Evolutionary conservation across 176 grass and related monocot species (phyloP), one percentile per base, ranked within the genome.

Genomic region (Triticum timopheevii): DNA sequence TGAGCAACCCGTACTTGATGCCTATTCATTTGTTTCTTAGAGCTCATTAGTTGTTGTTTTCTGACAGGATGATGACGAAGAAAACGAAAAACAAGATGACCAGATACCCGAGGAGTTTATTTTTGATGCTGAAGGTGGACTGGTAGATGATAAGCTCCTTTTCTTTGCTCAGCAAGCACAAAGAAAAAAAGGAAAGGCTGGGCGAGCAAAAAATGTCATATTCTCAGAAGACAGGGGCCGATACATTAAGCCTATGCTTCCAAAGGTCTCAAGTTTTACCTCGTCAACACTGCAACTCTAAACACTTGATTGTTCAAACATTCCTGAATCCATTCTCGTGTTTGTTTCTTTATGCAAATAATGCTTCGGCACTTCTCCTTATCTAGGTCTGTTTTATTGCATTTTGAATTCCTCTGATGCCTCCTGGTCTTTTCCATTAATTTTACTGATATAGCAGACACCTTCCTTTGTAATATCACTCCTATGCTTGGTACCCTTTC

Each of bases 81-180:
- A 98, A 88, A 95, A 98, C 54, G 96, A 98, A 90, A 84, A 98
- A 64, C 83, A 98, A 82, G 93, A 98, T 24, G 88, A 83, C 50
- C 90, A 98, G 69, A 88, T 98, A 91, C 96, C 93, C 19, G 96
- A 98, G 76, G 96, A 98, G 81, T 98, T 98, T 73, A 98, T 96
- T 84, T 98, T 98, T 92, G 90, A 98, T 89, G 90, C 96, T 73
- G 96, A 98, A 92, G 96, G 96, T 44, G 96, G 96, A 33, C 65
- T 98, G 82, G 88, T 94, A 77, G 96, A 96, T 78, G 93, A 98
- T 25, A 98, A 98, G 45, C 92, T 98, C 84, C 90, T 98, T 81
- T 94, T 98, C 79, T 98, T 98, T 91, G 96, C 96, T 75, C 96
- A 98, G 84, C 96, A 98, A 92, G 96, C 96, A 73, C 96, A 98